These are phyloP conservation scores for Psidium friedrichsthalianum DNA, from an alignment of 345 rosid genomes.

Conservation along the genomic window DNA sequence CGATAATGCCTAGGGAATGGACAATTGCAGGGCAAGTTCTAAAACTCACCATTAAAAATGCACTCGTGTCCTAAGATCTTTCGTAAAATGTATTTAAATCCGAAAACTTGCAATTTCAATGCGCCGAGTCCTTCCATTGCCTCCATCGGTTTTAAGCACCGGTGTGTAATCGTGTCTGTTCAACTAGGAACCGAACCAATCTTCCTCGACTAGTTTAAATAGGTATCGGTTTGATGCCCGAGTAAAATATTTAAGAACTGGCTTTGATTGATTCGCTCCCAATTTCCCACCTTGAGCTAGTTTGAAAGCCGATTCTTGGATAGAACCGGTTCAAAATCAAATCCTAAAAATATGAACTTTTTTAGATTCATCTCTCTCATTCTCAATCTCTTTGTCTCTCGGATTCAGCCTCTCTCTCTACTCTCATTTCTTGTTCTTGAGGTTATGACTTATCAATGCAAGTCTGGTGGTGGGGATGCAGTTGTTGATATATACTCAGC, in stretches of 20 bases:
- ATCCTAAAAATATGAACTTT: neutral
- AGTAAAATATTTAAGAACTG: neutral
- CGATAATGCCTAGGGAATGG: neutral
- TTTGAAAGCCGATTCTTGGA: neutral
- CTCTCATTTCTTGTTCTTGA: conserved; percentile 17
- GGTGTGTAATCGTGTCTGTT: neutral
- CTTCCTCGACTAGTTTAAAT: too few species aligned
- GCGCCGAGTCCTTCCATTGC: neutral
- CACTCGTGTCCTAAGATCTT: neutral
- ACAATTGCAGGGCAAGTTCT: neutral
- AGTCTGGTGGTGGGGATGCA: conserved; percentile 52
- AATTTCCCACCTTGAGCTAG: neutral
- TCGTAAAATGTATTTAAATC: neutral
- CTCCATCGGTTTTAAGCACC: neutral
- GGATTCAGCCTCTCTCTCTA: neutral
- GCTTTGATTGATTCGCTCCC: neutral
- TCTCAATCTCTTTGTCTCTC: neutral
- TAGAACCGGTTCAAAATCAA: neutral
- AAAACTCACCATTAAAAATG: neutral
- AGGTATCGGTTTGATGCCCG: neutral
- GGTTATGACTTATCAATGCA: conserved; percentile 44
- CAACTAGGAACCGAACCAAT: neutral
- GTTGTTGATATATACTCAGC: conserved; percentile 48
- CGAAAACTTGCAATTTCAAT: neutral
- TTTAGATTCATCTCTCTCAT: neutral